Evolutionary conservation across 1,284 basidiomycete genomes (phyloP), one percentile per base, ranked within the genome.

Genomic region (Entoloma clypeatum): DNA sequence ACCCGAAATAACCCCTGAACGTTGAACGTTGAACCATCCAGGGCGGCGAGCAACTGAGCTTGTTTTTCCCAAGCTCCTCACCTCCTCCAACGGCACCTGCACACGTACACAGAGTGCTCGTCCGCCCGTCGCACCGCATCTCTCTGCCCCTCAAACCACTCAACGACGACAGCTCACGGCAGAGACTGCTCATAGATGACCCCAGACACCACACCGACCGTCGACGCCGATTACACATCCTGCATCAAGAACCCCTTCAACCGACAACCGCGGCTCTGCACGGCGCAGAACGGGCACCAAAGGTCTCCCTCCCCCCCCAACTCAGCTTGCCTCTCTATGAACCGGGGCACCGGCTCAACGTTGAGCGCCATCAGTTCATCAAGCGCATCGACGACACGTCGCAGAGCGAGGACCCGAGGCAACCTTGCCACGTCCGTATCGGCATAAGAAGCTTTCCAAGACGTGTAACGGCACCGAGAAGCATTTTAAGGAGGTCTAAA

Each of bases 311-410:
- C 51, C 49, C 8, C 43, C 44, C n/a, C n/a, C n/a, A n/a, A n/a
- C n/a, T n/a, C n/a, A n/a, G 2, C 51, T 25, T n/a, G 36, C 25
- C 9, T 50, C 48, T 42, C 55, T 30, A 9, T 22, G 37, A 10
- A 46, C 13, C 34, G 45, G 45, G 8, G 26, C 36, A n/a, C 75
- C 73, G 29, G 71, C 1, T 62, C 52, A 1, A 77, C 39, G 1
- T 64, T 60, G 3, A 54, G 52, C 3, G 74, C 69, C 18, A 81
- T 67, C 47, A 81, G 55, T 9, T 69, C 60, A 27, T 80, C 74
- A 0, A 80, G 58, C 1, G 63, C 43, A 2, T 38, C 6, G 7
- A 76, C 47, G 3, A 63, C n/a, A 3, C 51, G 21, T 9, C 59
- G 61, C 18, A 75, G 48, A 7, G 54, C 45, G 10, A 73, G 39